A percentile compares a stretch with the other conserved stretches of the same genome.
These are phyloP conservation scores for Emmonsia crescens DNA, from an alignment of 2,329 filamentous ascomycete species.

Conservation along the genomic window DNA sequence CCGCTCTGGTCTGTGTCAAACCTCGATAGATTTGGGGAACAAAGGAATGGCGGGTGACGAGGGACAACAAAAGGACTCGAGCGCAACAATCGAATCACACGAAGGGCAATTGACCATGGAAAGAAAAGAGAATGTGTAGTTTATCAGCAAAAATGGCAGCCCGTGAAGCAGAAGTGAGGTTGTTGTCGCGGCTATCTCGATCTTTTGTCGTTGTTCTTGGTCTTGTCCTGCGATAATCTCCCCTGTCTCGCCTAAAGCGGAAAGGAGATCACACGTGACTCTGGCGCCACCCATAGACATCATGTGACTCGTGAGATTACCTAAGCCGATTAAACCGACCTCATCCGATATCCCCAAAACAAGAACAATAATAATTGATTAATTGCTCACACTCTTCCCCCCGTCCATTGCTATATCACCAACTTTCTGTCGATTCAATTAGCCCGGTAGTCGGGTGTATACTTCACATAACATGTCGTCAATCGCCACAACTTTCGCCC, in stretches of 20 bases:
- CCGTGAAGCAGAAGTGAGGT: background rate
- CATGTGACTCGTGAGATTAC: slow-evolving; percentile 4
- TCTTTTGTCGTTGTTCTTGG: background rate
- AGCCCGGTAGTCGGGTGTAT: background rate
- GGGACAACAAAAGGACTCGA: background rate
- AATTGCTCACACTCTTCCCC: background rate
- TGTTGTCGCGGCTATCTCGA: background rate
- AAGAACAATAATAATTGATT: background rate
- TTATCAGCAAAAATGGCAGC: background rate
- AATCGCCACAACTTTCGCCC: slow-evolving; percentile 31
- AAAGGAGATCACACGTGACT: background rate
- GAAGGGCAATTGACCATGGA: background rate
- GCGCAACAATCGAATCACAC: background rate
- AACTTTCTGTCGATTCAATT: background rate
- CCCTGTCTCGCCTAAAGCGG: background rate
- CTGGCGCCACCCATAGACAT: background rate
- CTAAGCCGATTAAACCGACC: slow-evolving; percentile 12
- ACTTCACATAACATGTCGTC: slow-evolving; percentile 28
- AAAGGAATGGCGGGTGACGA: background rate
- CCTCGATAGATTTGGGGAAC: background rate
- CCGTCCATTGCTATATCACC: background rate
- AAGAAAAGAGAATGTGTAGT: background rate
- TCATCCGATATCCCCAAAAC: background rate
- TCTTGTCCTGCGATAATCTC: background rate
- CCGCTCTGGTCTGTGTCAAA: background rate